Conservation (phyloP, 2,329 filamentous ascomycete species). For the Paraphoma sp. region DNA sequence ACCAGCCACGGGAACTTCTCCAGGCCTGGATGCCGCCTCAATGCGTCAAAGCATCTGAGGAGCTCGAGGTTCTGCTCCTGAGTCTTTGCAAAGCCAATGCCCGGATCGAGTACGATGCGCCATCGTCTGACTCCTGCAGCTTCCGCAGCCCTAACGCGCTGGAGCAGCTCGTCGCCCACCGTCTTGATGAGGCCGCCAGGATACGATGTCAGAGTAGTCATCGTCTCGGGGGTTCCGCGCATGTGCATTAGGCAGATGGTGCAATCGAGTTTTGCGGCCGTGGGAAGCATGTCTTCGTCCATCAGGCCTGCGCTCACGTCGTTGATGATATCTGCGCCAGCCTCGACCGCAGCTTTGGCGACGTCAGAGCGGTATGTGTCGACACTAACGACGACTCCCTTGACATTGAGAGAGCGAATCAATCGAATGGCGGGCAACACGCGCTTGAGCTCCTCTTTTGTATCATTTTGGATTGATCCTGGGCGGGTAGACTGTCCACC, state of each 20-base stretch:
- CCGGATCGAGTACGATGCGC: constrained; percentile 94
- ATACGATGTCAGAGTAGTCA: constrained; percentile 71
- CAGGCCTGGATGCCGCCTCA: constrained; percentile 60
- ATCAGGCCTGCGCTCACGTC: constrained; percentile 86
- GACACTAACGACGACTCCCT: constrained; percentile 76
- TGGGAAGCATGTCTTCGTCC: constrained; percentile 81
- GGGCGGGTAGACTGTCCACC: constrained; percentile 94
- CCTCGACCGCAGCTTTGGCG: constrained; percentile 75
- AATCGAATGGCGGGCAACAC: constrained; percentile 79
- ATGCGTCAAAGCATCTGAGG: constrained; percentile 68
- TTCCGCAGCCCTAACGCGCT: constrained; percentile 77
- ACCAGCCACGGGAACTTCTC: constrained; percentile 84
- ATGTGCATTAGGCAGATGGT: constrained; percentile 92
- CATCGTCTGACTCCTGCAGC: constrained; percentile 84
- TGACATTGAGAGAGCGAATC: constrained; percentile 70
- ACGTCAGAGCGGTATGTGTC: constrained; percentile 92
- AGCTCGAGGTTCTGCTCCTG: constrained; percentile 81
- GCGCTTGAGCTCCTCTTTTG: constrained; percentile 76
- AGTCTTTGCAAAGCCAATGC: constrained; percentile 91
- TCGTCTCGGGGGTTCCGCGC: constrained; percentile 84
- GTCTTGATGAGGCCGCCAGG: constrained; percentile 70
- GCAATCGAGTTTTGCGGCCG: constrained; percentile 77
- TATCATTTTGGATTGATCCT: constrained; percentile 69
- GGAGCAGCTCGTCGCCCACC: constrained; percentile 71
- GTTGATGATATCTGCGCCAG: constrained; percentile 92